Evolutionary conservation across 768 basidiomycete genomes (phyloP).

Genomic region (Tylopilus sp.): DNA sequence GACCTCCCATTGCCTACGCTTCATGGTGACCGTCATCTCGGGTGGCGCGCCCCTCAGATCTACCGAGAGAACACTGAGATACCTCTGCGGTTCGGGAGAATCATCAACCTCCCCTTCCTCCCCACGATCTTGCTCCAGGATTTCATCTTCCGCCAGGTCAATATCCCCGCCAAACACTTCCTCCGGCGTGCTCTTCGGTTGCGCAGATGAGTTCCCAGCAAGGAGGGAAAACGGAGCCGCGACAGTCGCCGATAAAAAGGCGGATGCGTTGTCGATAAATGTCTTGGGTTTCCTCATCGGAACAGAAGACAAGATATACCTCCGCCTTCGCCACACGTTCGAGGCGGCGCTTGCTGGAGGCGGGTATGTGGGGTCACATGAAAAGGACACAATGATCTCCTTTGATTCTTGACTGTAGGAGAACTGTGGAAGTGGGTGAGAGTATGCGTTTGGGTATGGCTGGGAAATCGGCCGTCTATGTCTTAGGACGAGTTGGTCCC

Average conservation of each 20-base stretch:
- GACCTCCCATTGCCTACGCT: conserved; percentile 48
- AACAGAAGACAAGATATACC: conserved; percentile 61
- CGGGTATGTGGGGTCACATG: conserved; percentile 63
- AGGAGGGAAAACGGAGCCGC: conserved; percentile 55
- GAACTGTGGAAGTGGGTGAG: conserved; percentile 75
- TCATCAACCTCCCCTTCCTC: conserved; percentile 82
- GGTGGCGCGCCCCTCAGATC: conserved; percentile 36
- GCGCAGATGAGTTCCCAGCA: conserved; percentile 31
- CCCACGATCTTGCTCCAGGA: conserved; percentile 72
- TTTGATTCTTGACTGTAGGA: conserved; percentile 50
- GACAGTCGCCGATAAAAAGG: conserved; percentile 61
- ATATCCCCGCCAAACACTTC: conserved; percentile 65
- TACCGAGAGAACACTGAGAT: conserved; percentile 53
- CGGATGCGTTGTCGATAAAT: conserved; percentile 68
- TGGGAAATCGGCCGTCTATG: conserved; percentile 72
- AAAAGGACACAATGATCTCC: conserved; percentile 60
- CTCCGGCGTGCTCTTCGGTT: conserved; percentile 53
- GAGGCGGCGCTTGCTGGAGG: conserved; percentile 31
- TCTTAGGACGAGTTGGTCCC: conserved; percentile 64
- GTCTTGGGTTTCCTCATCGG: conserved; percentile 67
- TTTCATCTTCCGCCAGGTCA: conserved; percentile 74
- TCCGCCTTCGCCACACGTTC: conserved; percentile 53
- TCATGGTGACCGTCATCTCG: conserved; percentile 35
- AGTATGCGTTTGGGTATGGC: conserved; percentile 75
- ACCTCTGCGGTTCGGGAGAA: conserved; percentile 52